phyloP scores from a whole-genome alignment of 805 yeast species.

The Wickerhamomyces alni region DNA sequence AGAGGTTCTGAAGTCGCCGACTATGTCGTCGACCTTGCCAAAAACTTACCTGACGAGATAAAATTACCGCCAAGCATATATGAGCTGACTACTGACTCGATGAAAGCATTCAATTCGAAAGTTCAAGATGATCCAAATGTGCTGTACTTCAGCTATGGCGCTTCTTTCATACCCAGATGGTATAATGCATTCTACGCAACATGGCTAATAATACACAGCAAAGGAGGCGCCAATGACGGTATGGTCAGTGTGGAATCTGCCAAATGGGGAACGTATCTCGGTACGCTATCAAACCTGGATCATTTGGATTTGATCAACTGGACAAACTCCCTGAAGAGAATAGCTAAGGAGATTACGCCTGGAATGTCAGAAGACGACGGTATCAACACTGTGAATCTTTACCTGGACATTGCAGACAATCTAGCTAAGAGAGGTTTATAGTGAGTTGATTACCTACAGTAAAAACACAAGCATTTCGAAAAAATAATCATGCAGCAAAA shows the following conservation, averaged over 20 bases:
- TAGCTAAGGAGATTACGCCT: constrained; percentile 8
- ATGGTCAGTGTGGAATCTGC: constrained; percentile 74
- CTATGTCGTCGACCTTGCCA: constrained; percentile 37
- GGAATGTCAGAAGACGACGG: constrained; percentile 21
- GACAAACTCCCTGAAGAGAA: constrained; percentile 49
- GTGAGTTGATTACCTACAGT: too few relatives aligned
- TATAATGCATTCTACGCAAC: constrained; percentile 55
- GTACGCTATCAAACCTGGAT: constrained; percentile 72
- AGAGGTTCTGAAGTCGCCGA: constrained; percentile 83
- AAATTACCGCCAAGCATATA: constrained; percentile 41
- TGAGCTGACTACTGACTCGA: constrained; percentile 56
- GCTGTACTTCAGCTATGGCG: constrained; percentile 79
- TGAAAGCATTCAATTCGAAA: constrained; percentile 46
- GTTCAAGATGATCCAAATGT: constrained; percentile 56
- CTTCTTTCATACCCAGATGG: constrained; percentile 58
- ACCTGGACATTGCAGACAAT: constrained; percentile 60
- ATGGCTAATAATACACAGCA: constrained; percentile 51
- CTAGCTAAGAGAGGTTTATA: constrained; percentile 53
- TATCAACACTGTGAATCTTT: constrained; percentile 63
- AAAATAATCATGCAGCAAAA: too few relatives aligned
- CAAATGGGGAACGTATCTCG: constrained; percentile 79
- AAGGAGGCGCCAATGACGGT: constrained; percentile 71
- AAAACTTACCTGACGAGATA: constrained; percentile 13
- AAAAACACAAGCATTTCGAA: too few relatives aligned
- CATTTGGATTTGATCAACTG: constrained; percentile 85